Base-by-base conservation (phyloP, 257 asterid genomes). In the Knoxia roxburghii region DNA sequence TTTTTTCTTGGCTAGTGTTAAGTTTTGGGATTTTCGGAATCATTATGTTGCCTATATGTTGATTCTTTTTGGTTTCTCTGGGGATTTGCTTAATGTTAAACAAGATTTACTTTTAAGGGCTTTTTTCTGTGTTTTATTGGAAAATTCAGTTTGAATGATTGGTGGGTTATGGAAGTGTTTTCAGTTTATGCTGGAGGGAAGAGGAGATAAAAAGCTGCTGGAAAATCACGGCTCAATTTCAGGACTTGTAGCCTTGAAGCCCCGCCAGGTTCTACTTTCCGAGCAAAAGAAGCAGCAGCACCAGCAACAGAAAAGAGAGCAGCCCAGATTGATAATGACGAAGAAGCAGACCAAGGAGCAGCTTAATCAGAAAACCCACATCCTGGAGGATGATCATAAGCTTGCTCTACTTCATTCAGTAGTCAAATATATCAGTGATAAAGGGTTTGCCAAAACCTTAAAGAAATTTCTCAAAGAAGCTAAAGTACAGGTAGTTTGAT, bases 251-350 rank as follows among this genome's bases (percentile, higher is more conserved):
- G 78, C 73, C 43, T 77, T 77, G 11, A 80, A 80, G 62, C 78
- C 80, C 59, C 66, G 78, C 30, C 78, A 77, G 62, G 82, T 80
- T 18, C 56, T 71, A 21, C 72, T 80, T 17, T 76, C 82, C 2
- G 54, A 73, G 56, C 68, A 67, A 62, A 56, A 65, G 46, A 52
- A 71, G 51, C 35, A 26, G 64, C 60, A 67, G 43, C 48, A 72
- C 43, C 18, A 33, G 48, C 41, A 14, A 43, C n/a, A n/a, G n/a
- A n/a, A n/a, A n/a, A 41, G 35, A 48, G 32, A n/a, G 27, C 8
- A 35, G 71, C 51, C 30, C 20, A 39, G 55, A n/a, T 39, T 18
- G 50, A 49, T 26, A 32, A 73, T 69, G 76, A 61, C 56, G 13
- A 75, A 71, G 60, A 77, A 61, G 57, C 68, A 61, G 1, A 14